Evolutionary conservation across 768 basidiomycete species (phyloP).

Genomic region (Termitomyces titanicus): DNA sequence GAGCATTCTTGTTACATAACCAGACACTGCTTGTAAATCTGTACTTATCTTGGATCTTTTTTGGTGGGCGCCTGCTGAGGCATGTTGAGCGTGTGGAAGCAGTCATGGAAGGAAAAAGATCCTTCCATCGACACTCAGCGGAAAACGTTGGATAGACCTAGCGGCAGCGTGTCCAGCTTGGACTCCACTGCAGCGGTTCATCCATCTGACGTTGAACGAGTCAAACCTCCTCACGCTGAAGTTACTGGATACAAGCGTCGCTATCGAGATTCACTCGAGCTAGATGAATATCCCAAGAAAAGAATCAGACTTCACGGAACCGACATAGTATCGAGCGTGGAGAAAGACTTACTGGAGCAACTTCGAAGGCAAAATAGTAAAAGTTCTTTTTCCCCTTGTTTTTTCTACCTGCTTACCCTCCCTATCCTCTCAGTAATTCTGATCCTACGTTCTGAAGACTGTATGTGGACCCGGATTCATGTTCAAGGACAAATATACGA

Average conservation of each 20-base stretch:
- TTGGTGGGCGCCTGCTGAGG: neutral
- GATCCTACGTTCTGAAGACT: constrained; percentile 7
- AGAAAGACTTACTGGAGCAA: constrained; percentile 23
- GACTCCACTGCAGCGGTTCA: constrained; percentile 18
- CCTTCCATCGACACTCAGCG: constrained; percentile 16
- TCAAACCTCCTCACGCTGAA: neutral
- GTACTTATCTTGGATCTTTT: neutral
- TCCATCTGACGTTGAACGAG: constrained; percentile 13
- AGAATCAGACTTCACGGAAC: constrained; percentile 19
- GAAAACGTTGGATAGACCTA: constrained; percentile 23
- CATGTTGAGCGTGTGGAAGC: constrained; percentile 52
- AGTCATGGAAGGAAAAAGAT: constrained; percentile 41
- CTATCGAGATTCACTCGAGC: constrained; percentile 5
- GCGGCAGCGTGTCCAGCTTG: constrained; percentile 21
- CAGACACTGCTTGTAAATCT: too few species aligned
- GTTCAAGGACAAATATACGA: neutral
- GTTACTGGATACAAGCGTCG: constrained; percentile 4
- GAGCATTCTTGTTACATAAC: too few species aligned
- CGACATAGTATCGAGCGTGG: constrained; percentile 20
- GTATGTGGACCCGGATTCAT: neutral
- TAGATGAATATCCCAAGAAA: constrained; percentile 7
- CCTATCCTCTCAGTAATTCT: neutral
- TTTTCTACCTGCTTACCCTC: neutral
- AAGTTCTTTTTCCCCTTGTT: neutral
- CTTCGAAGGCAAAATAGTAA: constrained; percentile 36